These are phyloP conservation scores for Pyrenophora graminea DNA, from an alignment of 2,329 filamentous ascomycete species.

Conservation along the genomic window DNA sequence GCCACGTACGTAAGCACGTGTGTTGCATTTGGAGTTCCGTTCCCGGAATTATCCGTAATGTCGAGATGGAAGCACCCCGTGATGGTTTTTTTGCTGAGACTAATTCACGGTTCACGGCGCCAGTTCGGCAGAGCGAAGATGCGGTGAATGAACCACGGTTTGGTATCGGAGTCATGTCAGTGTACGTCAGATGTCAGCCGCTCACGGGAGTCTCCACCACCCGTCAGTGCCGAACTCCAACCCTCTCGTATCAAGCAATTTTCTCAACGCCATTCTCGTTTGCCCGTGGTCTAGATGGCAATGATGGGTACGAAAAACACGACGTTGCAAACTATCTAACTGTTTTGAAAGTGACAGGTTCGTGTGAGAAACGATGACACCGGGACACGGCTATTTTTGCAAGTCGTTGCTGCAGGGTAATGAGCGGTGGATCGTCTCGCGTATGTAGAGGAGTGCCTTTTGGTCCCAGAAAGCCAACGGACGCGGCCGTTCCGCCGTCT, in stretches of 20 bases:
- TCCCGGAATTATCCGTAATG: neutral
- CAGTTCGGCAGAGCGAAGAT: constrained; percentile 9
- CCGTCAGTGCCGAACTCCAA: constrained; percentile 4
- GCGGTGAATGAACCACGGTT: constrained; percentile 19
- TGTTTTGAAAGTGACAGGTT: neutral
- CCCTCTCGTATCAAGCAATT: neutral
- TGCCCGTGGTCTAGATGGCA: constrained; percentile 3
- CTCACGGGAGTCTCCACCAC: constrained; percentile 5
- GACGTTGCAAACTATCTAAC: neutral
- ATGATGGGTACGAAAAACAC: neutral
- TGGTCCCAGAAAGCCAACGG: constrained; percentile 2
- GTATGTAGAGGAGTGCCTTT: neutral
- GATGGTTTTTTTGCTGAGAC: neutral
- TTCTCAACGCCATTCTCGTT: constrained; percentile 1
- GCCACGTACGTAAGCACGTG: neutral
- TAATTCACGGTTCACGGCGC: neutral
- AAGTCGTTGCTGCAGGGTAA: constrained; percentile 5
- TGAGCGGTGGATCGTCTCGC: constrained; percentile 3
- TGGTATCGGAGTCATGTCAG: constrained; percentile 1
- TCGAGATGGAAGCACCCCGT: neutral
- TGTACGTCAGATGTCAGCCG: constrained; percentile 8
- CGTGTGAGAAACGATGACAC: neutral
- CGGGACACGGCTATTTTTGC: constrained; percentile 7
- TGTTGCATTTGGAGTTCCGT: neutral
- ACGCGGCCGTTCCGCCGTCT: neutral